phyloP scores from a whole-genome alignment of 192 early-diverging fungal species.

The Glomus cerebriforme region DNA sequence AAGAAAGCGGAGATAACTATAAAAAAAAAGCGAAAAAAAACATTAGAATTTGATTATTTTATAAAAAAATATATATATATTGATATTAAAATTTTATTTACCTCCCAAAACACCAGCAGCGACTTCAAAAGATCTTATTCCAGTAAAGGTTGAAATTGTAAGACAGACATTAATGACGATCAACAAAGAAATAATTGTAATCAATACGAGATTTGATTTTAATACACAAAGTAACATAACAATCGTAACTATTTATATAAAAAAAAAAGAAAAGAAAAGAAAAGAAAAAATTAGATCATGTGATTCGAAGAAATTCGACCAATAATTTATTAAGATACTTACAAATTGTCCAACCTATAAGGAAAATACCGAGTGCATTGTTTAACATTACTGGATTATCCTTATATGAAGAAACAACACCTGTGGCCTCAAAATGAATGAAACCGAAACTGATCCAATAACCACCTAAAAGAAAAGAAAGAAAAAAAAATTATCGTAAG shows the following conservation, averaged over 20 bases:
- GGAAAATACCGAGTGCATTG: slow-evolving; percentile 60
- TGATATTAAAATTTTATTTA: not conserved
- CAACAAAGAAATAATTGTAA: slow-evolving; percentile 65
- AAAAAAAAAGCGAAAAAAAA: not conserved
- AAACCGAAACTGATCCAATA: slow-evolving; percentile 68
- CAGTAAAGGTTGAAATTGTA: slow-evolving; percentile 60
- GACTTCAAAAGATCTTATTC: slow-evolving; percentile 14
- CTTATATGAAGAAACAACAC: slow-evolving; percentile 49
- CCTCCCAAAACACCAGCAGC: slow-evolving; percentile 69
- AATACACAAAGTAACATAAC: slow-evolving; percentile 67
- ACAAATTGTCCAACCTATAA: slow-evolving; percentile 45
- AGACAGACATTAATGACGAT: slow-evolving; percentile 70
- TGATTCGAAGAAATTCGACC: not conserved
- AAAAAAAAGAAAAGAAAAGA: not conserved
- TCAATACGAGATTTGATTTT: slow-evolving; percentile 64
- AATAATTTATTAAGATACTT: not conserved
- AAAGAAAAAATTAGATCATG: too few relatives aligned
- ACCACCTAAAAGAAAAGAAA: slow-evolving; percentile 40
- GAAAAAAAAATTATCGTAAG: not conserved
- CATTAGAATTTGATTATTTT: not conserved
- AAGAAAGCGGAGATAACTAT: slow-evolving; percentile 63
- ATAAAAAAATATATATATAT: not conserved
- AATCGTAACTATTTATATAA: slow-evolving; percentile 46
- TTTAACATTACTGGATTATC: slow-evolving; percentile 34
- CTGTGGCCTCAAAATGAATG: slow-evolving; percentile 60